Evolutionary conservation across 2,329 filamentous ascomycete species (phyloP).

Genomic region (Lachnellula arida): DNA sequence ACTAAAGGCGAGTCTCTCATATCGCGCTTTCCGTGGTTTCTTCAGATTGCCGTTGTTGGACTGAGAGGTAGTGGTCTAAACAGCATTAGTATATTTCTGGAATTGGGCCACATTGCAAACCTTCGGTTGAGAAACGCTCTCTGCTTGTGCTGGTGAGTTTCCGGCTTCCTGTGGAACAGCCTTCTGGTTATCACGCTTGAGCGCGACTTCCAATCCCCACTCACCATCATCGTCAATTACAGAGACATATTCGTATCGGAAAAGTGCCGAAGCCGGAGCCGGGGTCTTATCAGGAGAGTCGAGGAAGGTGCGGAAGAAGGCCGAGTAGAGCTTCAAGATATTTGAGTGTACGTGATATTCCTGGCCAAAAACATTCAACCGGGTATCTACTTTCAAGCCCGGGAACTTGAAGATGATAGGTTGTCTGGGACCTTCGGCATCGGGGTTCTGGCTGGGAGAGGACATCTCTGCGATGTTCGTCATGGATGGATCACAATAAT

Average conservation of each 20-base stretch:
- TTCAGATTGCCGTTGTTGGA: neutral
- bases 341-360: constrained; percentile 7
- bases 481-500: too few species aligned
- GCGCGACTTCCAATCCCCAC: constrained; percentile 11
- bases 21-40: neutral
- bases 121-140: too few species aligned
- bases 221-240: constrained; percentile 11
- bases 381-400: constrained; percentile 1
- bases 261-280: neutral
- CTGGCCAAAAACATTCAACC: constrained; percentile 2
- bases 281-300: constrained; percentile 11
- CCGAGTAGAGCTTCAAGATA: constrained; percentile 8
- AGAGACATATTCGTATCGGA: constrained; percentile 16
- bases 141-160: too few species aligned
- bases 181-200: neutral
- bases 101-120: too few species aligned
- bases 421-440: neutral
- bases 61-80: too few species aligned
- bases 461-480: neutral
- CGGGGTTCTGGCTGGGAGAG: neutral
- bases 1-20: constrained; percentile 2
- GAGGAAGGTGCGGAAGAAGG: constrained; percentile 11
- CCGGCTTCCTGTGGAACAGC: too few species aligned
- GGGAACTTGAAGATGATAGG: neutral
- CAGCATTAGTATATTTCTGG: too few species aligned